Percentiles rank a stretch among this genome's conserved stretches.
Evolutionary conservation across 208 protist species (phyloP).

Genomic region (Trypanosoma melophagium): DNA sequence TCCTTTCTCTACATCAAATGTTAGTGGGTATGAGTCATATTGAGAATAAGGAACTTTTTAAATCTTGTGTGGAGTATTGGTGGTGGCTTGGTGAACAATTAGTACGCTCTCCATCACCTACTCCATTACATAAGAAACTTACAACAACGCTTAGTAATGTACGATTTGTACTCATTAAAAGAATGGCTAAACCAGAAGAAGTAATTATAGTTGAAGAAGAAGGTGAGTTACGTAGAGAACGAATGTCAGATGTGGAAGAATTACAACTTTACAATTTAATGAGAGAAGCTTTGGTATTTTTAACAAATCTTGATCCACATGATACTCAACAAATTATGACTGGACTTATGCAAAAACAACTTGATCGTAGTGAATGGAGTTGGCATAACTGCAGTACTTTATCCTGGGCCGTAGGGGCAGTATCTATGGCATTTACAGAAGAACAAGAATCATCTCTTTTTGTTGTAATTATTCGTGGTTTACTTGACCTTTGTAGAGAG

Average conservation of each 20-base stretch:
- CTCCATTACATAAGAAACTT: conserved; percentile 63
- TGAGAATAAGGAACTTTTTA: conserved; percentile 98
- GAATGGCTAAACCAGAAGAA: conserved; percentile 99
- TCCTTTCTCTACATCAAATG: conserved; percentile 86
- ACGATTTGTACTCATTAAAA: conserved; percentile 94
- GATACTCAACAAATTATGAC: conserved; percentile 98
- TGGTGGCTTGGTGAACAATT: conserved; percentile 83
- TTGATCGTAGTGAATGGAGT: conserved; percentile 93
- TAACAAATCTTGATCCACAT: conserved; percentile 95
- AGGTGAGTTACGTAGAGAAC: conserved; percentile 96
- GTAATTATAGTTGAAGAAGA: conserved; percentile 99
- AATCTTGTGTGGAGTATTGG: conserved; percentile 99
- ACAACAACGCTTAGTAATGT: conserved; percentile 82
- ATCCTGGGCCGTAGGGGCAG: conserved; percentile 99
- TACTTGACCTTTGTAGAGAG: conserved; percentile 96
- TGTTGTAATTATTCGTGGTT: conserved; percentile 97
- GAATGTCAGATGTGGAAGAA: conserved; percentile 96
- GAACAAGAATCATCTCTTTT: conserved; percentile 98
- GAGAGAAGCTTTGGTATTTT: conserved; percentile 96
- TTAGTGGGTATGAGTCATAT: conserved; percentile 95
- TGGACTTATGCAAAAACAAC: conserved; percentile 64
- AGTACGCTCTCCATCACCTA: conserved; percentile 38
- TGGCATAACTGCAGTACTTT: conserved; percentile 98
- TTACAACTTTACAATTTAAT: conserved; percentile 98
- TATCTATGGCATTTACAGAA: conserved; percentile 94